Conservation (phyloP, 2,329 filamentous ascomycete genomes). For the Boeremia lycopersici region DNA sequence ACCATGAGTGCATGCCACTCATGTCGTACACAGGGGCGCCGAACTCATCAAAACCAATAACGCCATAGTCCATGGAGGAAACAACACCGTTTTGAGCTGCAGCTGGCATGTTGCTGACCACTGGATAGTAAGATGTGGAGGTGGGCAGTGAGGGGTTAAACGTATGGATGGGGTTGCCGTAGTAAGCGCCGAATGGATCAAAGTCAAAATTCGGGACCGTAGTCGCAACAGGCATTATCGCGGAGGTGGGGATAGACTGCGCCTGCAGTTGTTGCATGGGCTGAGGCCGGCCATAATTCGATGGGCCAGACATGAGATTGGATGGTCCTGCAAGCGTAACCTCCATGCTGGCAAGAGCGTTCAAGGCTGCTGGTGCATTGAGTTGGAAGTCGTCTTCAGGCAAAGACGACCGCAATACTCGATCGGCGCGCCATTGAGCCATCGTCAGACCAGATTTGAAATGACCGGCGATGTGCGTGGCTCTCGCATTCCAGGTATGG, state of each 20-base stretch:
- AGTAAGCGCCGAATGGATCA: not conserved
- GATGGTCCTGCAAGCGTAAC: conserved; percentile 8
- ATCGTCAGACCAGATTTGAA: conserved; percentile 43
- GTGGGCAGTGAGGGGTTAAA: not conserved
- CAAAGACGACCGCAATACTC: not conserved
- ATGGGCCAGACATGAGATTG: not conserved
- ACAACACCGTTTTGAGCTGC: not conserved
- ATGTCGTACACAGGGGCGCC: not conserved
- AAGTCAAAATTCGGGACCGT: not conserved
- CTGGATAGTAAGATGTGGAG: not conserved
- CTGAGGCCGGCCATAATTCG: not conserved
- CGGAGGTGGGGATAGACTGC: not conserved
- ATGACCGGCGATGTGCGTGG: conserved; percentile 41
- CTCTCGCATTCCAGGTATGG: conserved; percentile 36
- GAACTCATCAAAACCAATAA: not conserved
- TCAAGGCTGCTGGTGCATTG: not conserved
- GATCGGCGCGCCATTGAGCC: conserved; percentile 27
- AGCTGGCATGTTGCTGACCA: not conserved
- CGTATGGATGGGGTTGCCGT: not conserved
- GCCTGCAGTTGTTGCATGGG: not conserved
- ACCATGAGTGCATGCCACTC: not conserved
- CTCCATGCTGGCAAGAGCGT: not conserved
- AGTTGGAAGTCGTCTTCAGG: not conserved
- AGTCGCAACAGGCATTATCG: not conserved
- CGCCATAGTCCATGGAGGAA: not conserved